Percentiles rank a stretch among this genome's conserved stretches.
These are phyloP conservation scores for Malassezia arunalokei DNA, from an alignment of 1,284 basidiomycete genomes.

Conservation along the genomic window DNA sequence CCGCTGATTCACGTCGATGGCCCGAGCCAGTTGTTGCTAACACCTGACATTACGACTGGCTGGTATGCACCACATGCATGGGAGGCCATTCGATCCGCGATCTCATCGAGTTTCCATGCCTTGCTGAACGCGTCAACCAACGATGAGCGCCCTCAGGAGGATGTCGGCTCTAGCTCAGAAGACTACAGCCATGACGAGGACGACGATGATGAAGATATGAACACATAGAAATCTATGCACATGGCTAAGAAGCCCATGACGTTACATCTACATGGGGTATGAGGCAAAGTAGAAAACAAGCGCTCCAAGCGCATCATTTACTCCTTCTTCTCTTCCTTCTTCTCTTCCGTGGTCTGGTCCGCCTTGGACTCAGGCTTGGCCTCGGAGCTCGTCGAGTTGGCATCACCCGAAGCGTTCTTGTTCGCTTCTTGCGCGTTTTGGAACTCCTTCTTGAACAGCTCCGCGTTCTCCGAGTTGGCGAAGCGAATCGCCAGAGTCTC, in stretches of 20 bases:
- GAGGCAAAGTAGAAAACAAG: background rate
- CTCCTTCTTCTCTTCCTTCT: constrained; percentile 17
- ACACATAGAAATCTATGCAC: background rate
- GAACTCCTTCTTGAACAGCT: constrained; percentile 43
- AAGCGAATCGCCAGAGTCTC: constrained; percentile 98
- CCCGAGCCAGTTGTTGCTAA: background rate
- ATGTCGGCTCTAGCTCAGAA: background rate
- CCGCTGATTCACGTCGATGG: constrained; percentile 21
- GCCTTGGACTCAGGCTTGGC: constrained; percentile 1
- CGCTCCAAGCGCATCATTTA: background rate
- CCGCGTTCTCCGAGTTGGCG: constrained; percentile 70
- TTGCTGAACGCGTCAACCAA: background rate
- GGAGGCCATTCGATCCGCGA: constrained; percentile 22
- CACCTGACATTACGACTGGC: constrained; percentile 21
- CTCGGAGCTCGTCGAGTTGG: constrained; percentile 15
- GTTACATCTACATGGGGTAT: constrained; percentile 3
- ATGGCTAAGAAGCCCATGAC: background rate
- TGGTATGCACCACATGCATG: constrained; percentile 28
- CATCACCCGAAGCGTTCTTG: constrained; percentile 17
- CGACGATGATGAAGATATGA: background rate
- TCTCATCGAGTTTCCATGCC: constrained; percentile 22
- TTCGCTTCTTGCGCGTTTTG: constrained; percentile 36
- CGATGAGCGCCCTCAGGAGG: background rate
- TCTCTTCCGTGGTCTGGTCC: constrained; percentile 11
- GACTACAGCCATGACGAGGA: background rate